Base-by-base conservation (phyloP, 2,329 filamentous ascomycete genomes). In the Trichoderma cornu-damae region DNA sequence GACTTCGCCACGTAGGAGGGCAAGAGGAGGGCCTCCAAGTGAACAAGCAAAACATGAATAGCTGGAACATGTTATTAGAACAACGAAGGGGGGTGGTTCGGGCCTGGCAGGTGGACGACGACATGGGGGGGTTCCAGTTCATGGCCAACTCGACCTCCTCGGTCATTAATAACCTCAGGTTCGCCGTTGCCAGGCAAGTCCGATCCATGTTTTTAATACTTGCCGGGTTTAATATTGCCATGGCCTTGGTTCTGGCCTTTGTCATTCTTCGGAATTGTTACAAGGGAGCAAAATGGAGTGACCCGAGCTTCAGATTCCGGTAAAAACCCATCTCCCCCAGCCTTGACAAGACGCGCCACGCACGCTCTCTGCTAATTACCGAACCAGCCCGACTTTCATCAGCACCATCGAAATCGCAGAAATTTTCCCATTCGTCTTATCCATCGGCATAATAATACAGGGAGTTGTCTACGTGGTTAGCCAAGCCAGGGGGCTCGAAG, bases 121-220 rank as follows among this genome's bases (percentile, higher is more conserved):
- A 24, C n/a, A 11, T 30, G 20, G 51, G 34, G 8, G 70, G 67
- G 30, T 71, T 71, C 54, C 60, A 62, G 30, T 70, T 68, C 58
- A 64, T 65, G 59, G 60, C 65, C 63, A 81, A 79, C 65, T 70
- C 72, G 30, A 76, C 77, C 5, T 73, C 74, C 37, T 69, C 74
- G 37, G 68, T 80, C 60, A 75, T 79, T 63, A 79, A 79, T 64
- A 67, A 80, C 61, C 73, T 83, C 62, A 75, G 72, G 58, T 79
- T 82, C 61, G 75, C 76, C 28, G 74, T 77, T 14, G 77, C 77
- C 61, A 83, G 78, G 64, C 84, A 82, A 32, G 75, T 84, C 64
- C 76, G 84, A 62, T 83, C 79, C 16, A 84, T 82, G 22, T 82
- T 81, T 42, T 79, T 86, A 57, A 82, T 85, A 59, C 74, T 86